phyloP scores from a whole-genome alignment of 805 yeast species.

The Monosporozyma siamensis region DNA sequence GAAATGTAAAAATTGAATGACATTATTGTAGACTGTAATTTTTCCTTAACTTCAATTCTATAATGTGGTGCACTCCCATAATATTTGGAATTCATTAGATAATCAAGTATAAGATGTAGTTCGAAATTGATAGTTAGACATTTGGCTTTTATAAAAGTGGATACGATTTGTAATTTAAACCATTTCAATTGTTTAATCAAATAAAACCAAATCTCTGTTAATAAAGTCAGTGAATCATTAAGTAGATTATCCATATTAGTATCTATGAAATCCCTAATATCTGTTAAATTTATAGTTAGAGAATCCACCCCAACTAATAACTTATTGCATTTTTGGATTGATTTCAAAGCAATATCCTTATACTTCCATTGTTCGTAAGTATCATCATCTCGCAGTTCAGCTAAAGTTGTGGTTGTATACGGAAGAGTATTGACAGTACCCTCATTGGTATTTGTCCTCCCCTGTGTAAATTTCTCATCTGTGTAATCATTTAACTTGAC shows the following conservation, averaged over 20 bases:
- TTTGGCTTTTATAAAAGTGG: constrained; percentile 56
- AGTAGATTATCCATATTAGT: constrained; percentile 35
- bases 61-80: constrained; percentile 6
- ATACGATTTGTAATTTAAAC: constrained; percentile 39
- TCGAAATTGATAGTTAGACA: constrained; percentile 57
- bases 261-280: constrained; percentile 12
- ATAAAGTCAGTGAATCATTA: constrained; percentile 37
- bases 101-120: constrained; percentile 35
- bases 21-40: constrained; percentile 35
- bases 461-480: not conserved
- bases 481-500: constrained; percentile 3
- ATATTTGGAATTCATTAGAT: constrained; percentile 13
- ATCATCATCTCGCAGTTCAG: not conserved
- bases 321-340: constrained; percentile 41
- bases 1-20: constrained; percentile 53
- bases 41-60: constrained; percentile 12
- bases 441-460: not conserved
- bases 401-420: not conserved
- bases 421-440: not conserved
- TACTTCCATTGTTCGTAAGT: constrained; percentile 13
- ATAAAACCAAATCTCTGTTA: constrained; percentile 22
- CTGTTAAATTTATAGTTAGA: constrained; percentile 9
- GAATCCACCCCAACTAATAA: constrained; percentile 15
- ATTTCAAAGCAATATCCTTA: constrained; percentile 45
- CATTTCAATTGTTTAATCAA: constrained; percentile 10